Conservation (phyloP, 331 rosid genomes). For the Cucumis variabilis region DNA sequence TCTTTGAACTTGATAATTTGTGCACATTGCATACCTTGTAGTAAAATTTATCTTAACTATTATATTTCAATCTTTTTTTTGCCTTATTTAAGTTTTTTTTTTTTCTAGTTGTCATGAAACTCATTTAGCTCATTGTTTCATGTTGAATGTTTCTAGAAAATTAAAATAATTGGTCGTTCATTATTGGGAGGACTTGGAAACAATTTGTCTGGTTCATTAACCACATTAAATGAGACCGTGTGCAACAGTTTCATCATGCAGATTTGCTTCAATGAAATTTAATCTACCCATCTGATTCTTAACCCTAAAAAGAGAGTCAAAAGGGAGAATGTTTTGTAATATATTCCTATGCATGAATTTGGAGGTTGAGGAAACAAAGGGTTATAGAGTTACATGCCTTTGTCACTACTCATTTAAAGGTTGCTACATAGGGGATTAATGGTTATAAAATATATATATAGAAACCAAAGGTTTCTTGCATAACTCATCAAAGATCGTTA, state of each 20-base stretch:
- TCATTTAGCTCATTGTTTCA: conserved; percentile 14
- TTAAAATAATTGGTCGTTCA: conserved; percentile 60
- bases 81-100: neutral
- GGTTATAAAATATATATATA: neutral
- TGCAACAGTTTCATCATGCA: conserved; percentile 48
- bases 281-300: neutral
- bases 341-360: neutral
- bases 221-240: conserved; percentile 51
- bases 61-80: neutral
- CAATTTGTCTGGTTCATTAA: conserved; percentile 44
- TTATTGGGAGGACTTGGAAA: conserved; percentile 59
- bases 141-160: conserved; percentile 31
- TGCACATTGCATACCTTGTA: neutral
- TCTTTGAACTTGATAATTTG: neutral
- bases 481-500: neutral
- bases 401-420: neutral
- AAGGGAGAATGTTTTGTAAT: neutral
- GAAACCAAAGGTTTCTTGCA: neutral
- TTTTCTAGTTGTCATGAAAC: neutral
- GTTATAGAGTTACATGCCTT: neutral
- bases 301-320: neutral
- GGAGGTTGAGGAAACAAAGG: neutral
- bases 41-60: neutral
- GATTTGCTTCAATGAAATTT: conserved; percentile 35
- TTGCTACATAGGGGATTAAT: neutral